Evolutionary conservation across 345 rosid genomes (phyloP), one percentile per base, ranked within the genome.

Genomic region (Dipteronia dyeriana): DNA sequence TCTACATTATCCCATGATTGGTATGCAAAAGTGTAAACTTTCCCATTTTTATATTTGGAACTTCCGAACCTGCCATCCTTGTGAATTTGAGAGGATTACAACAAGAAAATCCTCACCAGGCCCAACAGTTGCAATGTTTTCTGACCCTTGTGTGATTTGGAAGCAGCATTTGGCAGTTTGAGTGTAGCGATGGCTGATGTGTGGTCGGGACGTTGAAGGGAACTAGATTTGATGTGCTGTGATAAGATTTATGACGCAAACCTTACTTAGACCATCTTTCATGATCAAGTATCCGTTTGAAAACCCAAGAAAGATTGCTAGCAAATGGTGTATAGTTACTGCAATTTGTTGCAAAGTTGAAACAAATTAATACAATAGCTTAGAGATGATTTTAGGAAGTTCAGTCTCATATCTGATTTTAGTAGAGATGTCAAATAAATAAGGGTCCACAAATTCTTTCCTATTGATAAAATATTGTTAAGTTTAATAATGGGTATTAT

Each of bases 251-350:
- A 22, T 6, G 20, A 20, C 41, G 34, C 26, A 47, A 11, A 65
- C 13, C 0, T 20, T 8, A 53, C 34, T 6, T 1, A 26, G 53
- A 49, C 16, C 16, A 31, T 31, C 34, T 17, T 49, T 31, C 70
- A 66, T 19, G 13, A 65, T 53, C n/a, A 65, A 5, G 71, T 49
- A 75, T 38, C 78, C 64, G 38, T 29, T 29, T 23, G 78, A 75
- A 6, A 66, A 4, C 64, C 77, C 53, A 10, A n/a, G 5, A 61
- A 10, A 2, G 38, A 39, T 73, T 73, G 53, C 4, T 2, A 16
- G 22, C 6, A 20, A 60, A 60, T 39, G n/a, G n/a, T n/a, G n/a
- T n/a, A n/a, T n/a, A n/a, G n/a, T n/a, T n/a, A n/a, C n/a, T n/a
- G n/a, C n/a, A n/a, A n/a, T n/a, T n/a, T n/a, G n/a, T n/a, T n/a